Base-by-base conservation (phyloP, 2,329 filamentous ascomycete species). In the Nemania serpens region DNA sequence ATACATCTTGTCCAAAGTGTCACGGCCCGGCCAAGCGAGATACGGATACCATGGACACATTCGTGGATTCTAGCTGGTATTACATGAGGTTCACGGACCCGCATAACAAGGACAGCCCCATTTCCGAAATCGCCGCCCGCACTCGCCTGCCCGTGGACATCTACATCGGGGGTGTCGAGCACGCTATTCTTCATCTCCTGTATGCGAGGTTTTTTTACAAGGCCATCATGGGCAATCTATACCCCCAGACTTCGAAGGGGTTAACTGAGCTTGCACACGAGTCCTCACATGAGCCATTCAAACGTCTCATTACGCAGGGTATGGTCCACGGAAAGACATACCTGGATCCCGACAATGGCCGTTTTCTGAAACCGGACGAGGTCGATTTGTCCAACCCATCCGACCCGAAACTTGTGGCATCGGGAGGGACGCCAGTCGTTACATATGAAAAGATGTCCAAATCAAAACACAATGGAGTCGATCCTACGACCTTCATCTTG, bases 1-100 rank as follows among this genome's bases (percentile, higher is more conserved):
- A 93, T 68, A 90, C 88, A 0, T 74, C 81, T 2, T 97, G 93
- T 71, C 93, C 93, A 5, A 84, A 84, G 67, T 97, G 93, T 69
- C 78, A 83, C 15, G 81, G 84, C 1, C 77, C 85, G 22, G 93
- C 91, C 6, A 89, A 87, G 72, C 84, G 93, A 65, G 93, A 97
- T 66, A 96, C 93, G 0, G 93, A 97, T 73, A 97, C 93, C 2
- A 96, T 97, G 93, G 93, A 97, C 74, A 97, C 93, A 0, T 97
- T 97, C 76, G 93, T 97, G 62, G 93, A 96, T 76, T 96, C 92
- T 1, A 96, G 92, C 55, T 97, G 93, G 93, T 97, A 97, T 75
- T 96, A 88, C 71, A 86, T 93, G 77, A 85, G 91, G 12, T 96
- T 92, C 69, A 76, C 88, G 29, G 91, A 96, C 69, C 80, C 90